Evolutionary conservation across 495 filamentous ascomycete genomes (phyloP), one percentile per base, ranked within the genome.

Genomic region (Extremus antarcticus): DNA sequence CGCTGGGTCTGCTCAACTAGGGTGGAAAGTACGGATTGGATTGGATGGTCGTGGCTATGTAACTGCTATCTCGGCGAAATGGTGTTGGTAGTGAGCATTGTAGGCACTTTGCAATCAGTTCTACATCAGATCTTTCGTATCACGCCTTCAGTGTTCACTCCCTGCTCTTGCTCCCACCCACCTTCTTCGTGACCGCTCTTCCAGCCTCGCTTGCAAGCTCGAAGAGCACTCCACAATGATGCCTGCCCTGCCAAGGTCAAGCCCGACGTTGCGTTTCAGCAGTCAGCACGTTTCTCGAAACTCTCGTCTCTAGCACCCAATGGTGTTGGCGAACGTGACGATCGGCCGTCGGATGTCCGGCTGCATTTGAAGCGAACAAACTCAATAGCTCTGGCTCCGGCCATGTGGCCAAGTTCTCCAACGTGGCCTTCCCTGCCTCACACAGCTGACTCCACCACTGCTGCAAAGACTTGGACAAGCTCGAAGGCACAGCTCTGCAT

Each of bases 1-100:
- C 87, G 39, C 66, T 95, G 50, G 83, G 85, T 50, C 74, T 95
- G 61, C 78, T 95, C 16, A 62, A 61, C 43, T 61, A 56, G 50
- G 32, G 1, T 48, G 46, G 29, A 55, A 9, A n/a, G 43, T 10
- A 73, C 86, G 84, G 25, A 11, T 39, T 11, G 20, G 40, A 24
- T 53, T 53, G 51, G 40, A 45, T 25, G 21, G 3, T 4, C 29
- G 29, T 35, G 29, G 4, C 29, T 35, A 35, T 35, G 29, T 35
- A 35, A 35, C 20, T 45, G n/a, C 29, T 35, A 4, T 35, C 4
- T 35, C 7, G 7, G 16, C n/a, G 43, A 45, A 4, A 8, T 45
- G 43, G 43, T 8, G 16, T 17, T 17, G 43, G 43, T 7, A n/a
- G 8, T 45, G 7, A 45, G n/a, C 4, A 45, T 45, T 17, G 16